phyloP scores from a whole-genome alignment of 768 basidiomycete species.

The Kwoniella bestiolae region DNA sequence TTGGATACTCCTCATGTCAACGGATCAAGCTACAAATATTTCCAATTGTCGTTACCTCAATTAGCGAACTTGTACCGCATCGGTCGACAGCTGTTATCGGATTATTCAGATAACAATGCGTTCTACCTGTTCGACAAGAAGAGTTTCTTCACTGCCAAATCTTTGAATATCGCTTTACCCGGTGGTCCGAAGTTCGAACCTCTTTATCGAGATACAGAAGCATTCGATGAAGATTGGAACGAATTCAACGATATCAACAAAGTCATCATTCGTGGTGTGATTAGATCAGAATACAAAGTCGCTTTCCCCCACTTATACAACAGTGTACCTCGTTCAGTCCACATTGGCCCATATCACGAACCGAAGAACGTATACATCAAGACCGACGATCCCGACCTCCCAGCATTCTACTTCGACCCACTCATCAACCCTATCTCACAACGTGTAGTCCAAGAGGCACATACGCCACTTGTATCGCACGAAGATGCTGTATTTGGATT shows the following conservation, averaged over 20 bases:
- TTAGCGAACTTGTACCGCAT: conserved; percentile 97
- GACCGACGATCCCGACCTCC: conserved; percentile 98
- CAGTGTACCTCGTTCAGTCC: conserved; percentile 92
- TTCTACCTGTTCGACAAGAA: conserved; percentile 97
- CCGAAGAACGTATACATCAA: conserved; percentile 99
- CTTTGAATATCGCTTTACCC: conserved; percentile 62
- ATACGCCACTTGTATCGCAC: conserved; percentile 77
- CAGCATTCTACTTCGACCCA: conserved; percentile 98
- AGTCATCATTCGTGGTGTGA: conserved; percentile 97
- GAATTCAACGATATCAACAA: conserved; percentile 99
- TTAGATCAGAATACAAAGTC: conserved; percentile 98
- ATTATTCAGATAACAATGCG: conserved; percentile 86
- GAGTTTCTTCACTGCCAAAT: conserved; percentile 94
- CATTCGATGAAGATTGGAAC: conserved; percentile 98
- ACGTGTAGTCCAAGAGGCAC: conserved; percentile 82
- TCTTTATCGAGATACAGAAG: conserved; percentile 90
- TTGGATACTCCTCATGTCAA: conserved; percentile 88
- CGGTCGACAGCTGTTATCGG: conserved; percentile 89
- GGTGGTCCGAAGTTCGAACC: conserved; percentile 99
- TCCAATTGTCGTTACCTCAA: conserved; percentile 87
- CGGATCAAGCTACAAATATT: conserved; percentile 89
- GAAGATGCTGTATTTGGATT: conserved; percentile 94
- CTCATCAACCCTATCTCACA: conserved; percentile 96
- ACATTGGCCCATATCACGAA: conserved; percentile 80
- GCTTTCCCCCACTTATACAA: conserved; percentile 99